Conservation (phyloP, 306 rosid species). For the Inga oerstediana region DNA sequence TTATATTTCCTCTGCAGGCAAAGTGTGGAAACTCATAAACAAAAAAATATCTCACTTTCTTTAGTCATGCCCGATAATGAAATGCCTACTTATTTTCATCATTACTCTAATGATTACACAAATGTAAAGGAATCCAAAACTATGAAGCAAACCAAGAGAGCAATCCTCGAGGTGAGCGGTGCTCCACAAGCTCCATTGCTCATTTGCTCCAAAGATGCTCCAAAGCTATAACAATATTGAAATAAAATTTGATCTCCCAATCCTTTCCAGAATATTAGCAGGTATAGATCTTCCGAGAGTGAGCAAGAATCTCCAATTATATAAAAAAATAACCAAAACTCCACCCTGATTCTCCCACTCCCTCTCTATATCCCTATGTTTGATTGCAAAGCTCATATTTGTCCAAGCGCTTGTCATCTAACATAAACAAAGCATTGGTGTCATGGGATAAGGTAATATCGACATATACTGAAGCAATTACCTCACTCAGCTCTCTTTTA, state of each 20-base stretch:
- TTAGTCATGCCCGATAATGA: constrained; percentile 38
- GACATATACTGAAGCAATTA: constrained; percentile 73
- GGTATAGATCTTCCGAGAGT: constrained; percentile 94
- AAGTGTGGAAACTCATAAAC: constrained; percentile 36
- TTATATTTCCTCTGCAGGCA: constrained; percentile 53
- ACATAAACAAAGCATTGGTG: constrained; percentile 98
- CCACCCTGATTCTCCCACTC: constrained; percentile 99
- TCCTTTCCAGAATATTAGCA: constrained; percentile 96
- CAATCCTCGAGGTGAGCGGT: constrained; percentile 99
- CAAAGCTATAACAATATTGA: constrained; percentile 89
- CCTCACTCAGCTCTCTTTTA: constrained; percentile 81
- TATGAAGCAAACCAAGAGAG: constrained; percentile 99
- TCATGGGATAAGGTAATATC: constrained; percentile 85
- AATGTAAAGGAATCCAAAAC: constrained; percentile 75
- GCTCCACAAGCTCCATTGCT: constrained; percentile 99
- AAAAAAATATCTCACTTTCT: constrained; percentile 24
- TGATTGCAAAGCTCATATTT: constrained; percentile 98
- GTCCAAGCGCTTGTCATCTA: constrained; percentile 99
- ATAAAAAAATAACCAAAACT: constrained; percentile 86
- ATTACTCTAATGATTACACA: constrained; percentile 55
- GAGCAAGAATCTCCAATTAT: constrained; percentile 95
- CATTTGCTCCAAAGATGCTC: constrained; percentile 99
- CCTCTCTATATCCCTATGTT: constrained; percentile 99
- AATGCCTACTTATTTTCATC: constrained; percentile 45
- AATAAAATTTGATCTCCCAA: constrained; percentile 86